These are phyloP conservation scores for Chaetomium sp. DNA, from an alignment of 2,329 filamentous ascomycete genomes.

Conservation along the genomic window DNA sequence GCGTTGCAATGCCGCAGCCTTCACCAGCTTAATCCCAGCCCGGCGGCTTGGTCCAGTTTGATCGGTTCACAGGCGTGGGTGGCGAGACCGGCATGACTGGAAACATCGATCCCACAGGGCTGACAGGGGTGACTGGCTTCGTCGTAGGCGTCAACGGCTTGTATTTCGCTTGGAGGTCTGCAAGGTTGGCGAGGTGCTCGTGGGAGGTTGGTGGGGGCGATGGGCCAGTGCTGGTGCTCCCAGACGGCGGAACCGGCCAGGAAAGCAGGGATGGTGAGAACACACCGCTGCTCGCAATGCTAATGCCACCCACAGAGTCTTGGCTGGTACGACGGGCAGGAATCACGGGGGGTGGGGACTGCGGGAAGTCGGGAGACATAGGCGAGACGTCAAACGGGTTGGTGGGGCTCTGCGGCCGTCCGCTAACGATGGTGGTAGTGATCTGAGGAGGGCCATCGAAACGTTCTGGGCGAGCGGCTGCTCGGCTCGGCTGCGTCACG, in stretches of 20 bases:
- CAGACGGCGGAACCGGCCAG: constrained; percentile 20
- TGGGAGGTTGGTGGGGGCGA: constrained; percentile 15
- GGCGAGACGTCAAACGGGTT: constrained; percentile 16
- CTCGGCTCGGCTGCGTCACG: constrained; percentile 15
- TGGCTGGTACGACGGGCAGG: constrained; percentile 15
- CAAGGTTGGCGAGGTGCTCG: background rate
- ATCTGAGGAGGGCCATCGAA: constrained; percentile 13
- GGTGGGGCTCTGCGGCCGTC: constrained; percentile 8
- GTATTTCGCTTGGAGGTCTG: constrained; percentile 5
- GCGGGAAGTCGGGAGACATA: constrained; percentile 13
- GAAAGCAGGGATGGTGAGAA: constrained; percentile 19
- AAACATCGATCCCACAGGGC: background rate
- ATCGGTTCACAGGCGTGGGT: constrained; percentile 9
- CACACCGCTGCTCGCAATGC: constrained; percentile 22
- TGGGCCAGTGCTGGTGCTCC: background rate
- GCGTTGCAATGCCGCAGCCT: too few relatives aligned
- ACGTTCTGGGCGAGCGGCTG: constrained; percentile 10
- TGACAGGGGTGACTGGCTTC: background rate
- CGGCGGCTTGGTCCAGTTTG: constrained; percentile 16
- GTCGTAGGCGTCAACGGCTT: background rate
- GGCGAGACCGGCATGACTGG: background rate
- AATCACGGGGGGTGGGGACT: constrained; percentile 14
- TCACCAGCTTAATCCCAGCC: constrained; percentile 10
- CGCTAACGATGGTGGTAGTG: constrained; percentile 1
- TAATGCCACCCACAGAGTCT: constrained; percentile 18